Evolutionary conservation across 164 flowering plant genomes (phyloP).

Genomic region (Kalanchoe fedtschenkoi): DNA sequence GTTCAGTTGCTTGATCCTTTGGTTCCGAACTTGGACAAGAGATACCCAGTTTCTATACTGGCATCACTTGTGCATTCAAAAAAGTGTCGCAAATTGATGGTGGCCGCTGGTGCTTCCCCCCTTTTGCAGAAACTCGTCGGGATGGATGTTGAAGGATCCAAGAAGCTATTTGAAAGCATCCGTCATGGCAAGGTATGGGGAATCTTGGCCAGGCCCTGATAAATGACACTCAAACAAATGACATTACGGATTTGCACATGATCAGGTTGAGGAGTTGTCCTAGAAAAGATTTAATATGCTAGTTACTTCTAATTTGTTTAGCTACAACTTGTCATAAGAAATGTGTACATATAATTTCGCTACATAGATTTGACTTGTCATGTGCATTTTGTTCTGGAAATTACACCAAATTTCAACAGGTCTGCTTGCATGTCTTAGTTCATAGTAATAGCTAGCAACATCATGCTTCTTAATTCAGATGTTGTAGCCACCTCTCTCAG

Average conservation of each 20-base stretch:
- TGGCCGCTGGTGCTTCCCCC: slow-evolving; percentile 54
- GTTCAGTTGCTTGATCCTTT: slow-evolving; percentile 71
- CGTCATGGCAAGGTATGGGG: slow-evolving; percentile 68
- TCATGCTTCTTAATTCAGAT: no score
- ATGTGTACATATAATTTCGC: neutral
- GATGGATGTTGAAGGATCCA: slow-evolving; percentile 69
- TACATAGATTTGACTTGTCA: neutral
- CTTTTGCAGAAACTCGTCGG: slow-evolving; percentile 65
- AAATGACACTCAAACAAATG: neutral
- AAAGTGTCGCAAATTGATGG: slow-evolving; percentile 65
- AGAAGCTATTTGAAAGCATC: slow-evolving; percentile 61
- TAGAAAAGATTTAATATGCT: neutral
- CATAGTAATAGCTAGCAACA: no score
- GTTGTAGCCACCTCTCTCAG: no score
- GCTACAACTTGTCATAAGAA: neutral
- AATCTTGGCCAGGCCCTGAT: slow-evolving; percentile 51
- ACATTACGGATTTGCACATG: neutral
- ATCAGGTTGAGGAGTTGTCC: neutral
- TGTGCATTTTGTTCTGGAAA: no score
- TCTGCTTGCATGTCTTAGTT: no score
- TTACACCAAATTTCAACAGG: no score
- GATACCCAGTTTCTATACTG: slow-evolving; percentile 48
- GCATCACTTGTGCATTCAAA: slow-evolving; percentile 38
- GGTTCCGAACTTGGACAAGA: slow-evolving; percentile 48
- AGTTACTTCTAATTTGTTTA: neutral